Evolutionary conservation across 257 asterid species (phyloP), one percentile per base, ranked within the genome.

Genomic region (Nicotiana benthamiana): DNA sequence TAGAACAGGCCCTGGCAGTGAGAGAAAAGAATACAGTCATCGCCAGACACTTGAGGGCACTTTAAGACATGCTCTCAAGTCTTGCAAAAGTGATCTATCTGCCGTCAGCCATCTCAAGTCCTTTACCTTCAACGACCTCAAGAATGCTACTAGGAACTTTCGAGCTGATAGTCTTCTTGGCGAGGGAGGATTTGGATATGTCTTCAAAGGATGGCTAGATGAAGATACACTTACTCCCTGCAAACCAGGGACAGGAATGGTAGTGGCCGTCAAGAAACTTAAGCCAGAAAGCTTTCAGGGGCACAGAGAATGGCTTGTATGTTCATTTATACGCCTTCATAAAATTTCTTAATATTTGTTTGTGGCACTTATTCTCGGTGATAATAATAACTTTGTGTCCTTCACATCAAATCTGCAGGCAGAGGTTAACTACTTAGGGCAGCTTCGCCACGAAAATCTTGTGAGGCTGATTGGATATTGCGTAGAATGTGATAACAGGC

Each of bases 251-350:
- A 82, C 85, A 2, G 97, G 96, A 34, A 90, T 84, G 52, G 91
- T 91, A 9, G 96, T 93, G 17, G 97, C 97, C 34, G 96, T 93
- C 6, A 93, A 93, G 80, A 90, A 83, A 76, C 91, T 89, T 1
- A 91, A 89, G 82, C 74, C 88, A 16, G 92, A 89, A 74, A 86
- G 94, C 84, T 88, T 82, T 80, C 96, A 91, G 80, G 97, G 97
- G 24, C 96, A 91, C 88, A 83, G 90, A 53, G 96, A 93, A 87
- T 93, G 97, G 96, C 97, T 91, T 82, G 97, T 92, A 87, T 15
- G 90, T 82, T 59, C 72, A 46, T 83, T 40, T 30, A 26, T 16
- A 30, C 24, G 51, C 62, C 48, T 30, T 46, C 4, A 7, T 11
- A 36, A 48, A 20, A 52, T 60, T 54, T 22, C 32, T 36, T 18